Base-by-base conservation (phyloP, 2,329 filamentous ascomycete species). In the Rutstroemia sp. region DNA sequence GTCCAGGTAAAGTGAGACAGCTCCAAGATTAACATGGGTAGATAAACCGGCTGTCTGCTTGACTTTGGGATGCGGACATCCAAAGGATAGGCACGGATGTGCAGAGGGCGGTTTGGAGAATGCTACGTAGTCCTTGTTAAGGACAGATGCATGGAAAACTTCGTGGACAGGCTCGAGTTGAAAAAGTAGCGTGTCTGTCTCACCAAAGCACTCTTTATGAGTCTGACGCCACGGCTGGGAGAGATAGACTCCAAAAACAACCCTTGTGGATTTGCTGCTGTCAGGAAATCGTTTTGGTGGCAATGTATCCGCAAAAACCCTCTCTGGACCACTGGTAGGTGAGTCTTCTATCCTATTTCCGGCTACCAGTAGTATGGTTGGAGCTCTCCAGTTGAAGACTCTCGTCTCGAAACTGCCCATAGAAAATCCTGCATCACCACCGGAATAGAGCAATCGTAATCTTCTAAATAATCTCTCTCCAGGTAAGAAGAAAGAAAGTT, bases 331-430 rank as follows among this genome's bases (percentile, higher is more conserved):
- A 14, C 76, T 73, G 12, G 71, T 69, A 1, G 77, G 73, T 42
- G 70, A 66, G 19, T 79, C 72, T 2, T 75, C 69, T 6, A 90
- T 74, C 5, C 85, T 77, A 4, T 78, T 81, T 19, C 87, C 87
- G 19, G 81, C 80, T 1, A 90, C 82, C 1, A 91, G 76, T 10
- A 91, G 74, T 18, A 91, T 80, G 0, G 87, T 89, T 0, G 87
- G 87, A 0, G 86, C 86, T 44, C 81, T 77, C 87, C 87, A 91
- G 68, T 90, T 87, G 71, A 90, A 87, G 2, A 89, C 83, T 63
- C 84, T 85, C 19, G 83, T 79, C 67, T 90, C 85, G 61, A 90
- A 90, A 55, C 83, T 86, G 21, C 87, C 86, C 81, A 90, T 86
- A 19, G 85, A 88, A 70, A 90, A 91, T 5, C 87, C 87, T 12